A percentile compares a stretch with the other conserved stretches of the same genome.
Evolutionary conservation across 352 stramenopile genomes (phyloP).

Genomic region (Phytophthora rubi): DNA sequence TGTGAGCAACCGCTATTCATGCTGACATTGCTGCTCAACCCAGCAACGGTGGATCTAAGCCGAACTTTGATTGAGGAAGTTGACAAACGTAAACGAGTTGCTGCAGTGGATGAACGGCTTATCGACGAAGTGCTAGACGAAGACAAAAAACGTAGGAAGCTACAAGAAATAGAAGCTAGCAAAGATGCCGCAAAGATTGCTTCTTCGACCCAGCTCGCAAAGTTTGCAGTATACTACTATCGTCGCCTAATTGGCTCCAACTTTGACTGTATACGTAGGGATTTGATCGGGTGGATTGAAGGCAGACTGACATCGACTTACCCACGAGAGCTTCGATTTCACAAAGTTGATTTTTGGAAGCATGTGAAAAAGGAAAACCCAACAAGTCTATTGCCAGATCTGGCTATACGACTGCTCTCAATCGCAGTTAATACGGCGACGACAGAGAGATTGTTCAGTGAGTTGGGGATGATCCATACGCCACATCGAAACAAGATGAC

Average conservation of each 20-base stretch:
- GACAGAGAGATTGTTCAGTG: constrained; percentile 2
- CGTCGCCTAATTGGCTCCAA: not conserved
- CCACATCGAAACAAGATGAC: not conserved
- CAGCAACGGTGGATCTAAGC: not conserved
- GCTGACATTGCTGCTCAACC: constrained; percentile 1
- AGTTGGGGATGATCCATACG: constrained; percentile 2
- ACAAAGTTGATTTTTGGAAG: not conserved
- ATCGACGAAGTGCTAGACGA: not conserved
- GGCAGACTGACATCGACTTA: constrained; percentile 1
- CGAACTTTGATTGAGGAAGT: not conserved
- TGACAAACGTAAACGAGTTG: not conserved
- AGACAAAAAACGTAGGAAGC: not conserved
- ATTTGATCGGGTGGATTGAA: constrained; percentile 4
- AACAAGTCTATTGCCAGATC: not conserved
- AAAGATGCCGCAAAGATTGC: constrained; percentile 4
- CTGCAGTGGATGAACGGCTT: not conserved
- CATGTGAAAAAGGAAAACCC: not conserved
- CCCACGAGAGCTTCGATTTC: not conserved
- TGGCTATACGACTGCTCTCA: not conserved
- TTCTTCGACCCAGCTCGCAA: constrained; percentile 1
- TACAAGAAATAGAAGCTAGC: not conserved
- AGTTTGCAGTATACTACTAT: constrained; percentile 4
- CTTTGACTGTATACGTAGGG: constrained; percentile 6
- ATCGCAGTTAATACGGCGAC: constrained; percentile 1
- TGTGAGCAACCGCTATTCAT: not conserved